These are phyloP conservation scores for Aspergillus leporis DNA, from an alignment of 495 filamentous ascomycete species.

Conservation along the genomic window DNA sequence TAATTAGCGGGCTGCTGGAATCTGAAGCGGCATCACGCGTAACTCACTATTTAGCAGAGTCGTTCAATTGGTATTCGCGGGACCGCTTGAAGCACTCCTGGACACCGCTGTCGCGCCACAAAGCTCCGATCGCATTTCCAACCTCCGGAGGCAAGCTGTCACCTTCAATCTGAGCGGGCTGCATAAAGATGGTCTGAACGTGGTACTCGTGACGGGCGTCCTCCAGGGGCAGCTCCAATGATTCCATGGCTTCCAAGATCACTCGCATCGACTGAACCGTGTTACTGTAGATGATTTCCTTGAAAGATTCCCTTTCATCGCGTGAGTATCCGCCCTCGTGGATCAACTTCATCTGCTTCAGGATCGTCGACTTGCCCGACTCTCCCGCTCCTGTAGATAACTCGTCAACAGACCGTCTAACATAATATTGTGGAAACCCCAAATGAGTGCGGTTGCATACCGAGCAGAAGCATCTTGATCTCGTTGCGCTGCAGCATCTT, in stretches of 20 bases:
- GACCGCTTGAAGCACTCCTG: constrained; percentile 95
- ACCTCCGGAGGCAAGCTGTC: constrained; percentile 94
- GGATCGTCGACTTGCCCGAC: constrained; percentile 98
- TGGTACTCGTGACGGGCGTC: constrained; percentile 89
- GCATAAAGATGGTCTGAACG: constrained; percentile 95
- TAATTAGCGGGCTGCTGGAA: constrained; percentile 7
- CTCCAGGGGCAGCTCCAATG: constrained; percentile 82
- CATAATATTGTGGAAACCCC: neutral
- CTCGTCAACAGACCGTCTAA: constrained; percentile 15
- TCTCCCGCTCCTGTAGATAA: constrained; percentile 83
- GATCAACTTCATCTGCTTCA: constrained; percentile 94
- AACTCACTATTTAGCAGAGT: constrained; percentile 95
- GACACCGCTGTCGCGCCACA: constrained; percentile 94
- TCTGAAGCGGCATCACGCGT: neutral
- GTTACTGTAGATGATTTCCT: constrained; percentile 98
- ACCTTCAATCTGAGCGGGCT: constrained; percentile 91
- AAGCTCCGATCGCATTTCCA: constrained; percentile 84
- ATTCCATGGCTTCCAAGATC: constrained; percentile 96
- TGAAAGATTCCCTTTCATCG: constrained; percentile 64
- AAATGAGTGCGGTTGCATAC: constrained; percentile 50
- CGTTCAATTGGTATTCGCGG: constrained; percentile 95
- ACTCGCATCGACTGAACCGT: constrained; percentile 95
- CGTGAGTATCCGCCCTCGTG: constrained; percentile 58
- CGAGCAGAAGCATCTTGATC: constrained; percentile 98
- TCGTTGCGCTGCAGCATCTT: constrained; percentile 95